Evolutionary conservation across 169 alveolate species (phyloP).

Genomic region (Plasmodium coatneyi): DNA sequence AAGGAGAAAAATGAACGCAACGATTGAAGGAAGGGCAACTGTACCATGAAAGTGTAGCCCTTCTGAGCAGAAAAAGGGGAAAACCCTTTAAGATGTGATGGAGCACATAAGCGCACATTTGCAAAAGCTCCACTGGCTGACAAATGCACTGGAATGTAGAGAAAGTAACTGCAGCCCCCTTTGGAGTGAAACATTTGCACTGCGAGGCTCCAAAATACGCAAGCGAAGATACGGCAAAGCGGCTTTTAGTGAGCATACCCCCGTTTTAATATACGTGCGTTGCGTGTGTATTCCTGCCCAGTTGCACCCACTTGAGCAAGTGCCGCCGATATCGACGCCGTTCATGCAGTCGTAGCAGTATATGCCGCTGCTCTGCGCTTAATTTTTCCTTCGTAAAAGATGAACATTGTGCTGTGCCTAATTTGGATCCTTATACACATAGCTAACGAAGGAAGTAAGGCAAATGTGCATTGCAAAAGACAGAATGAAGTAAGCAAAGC

Average conservation of each 20-base stretch:
- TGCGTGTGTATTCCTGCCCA: neutral
- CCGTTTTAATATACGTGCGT: neutral
- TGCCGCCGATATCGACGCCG: neutral
- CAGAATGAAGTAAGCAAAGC: conserved; percentile 17
- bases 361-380: neutral
- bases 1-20: neutral
- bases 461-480: conserved; percentile 7
- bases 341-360: neutral
- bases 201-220: neutral
- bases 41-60: neutral
- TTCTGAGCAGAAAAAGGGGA: neutral
- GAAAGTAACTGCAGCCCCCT: neutral
- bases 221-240: neutral
- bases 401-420: conserved; percentile 23
- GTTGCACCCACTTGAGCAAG: neutral
- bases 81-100: neutral
- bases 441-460: neutral
- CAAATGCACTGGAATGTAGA: neutral
- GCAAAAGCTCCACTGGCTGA: neutral
- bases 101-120: neutral
- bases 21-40: neutral
- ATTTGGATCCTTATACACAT: conserved; percentile 16
- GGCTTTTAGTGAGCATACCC: neutral
- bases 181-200: neutral
- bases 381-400: neutral